A percentile compares a stretch with the other conserved stretches of the same genome.
Conservation (phyloP, 768 basidiomycete genomes). For the Kwoniella dendrophila region DNA sequence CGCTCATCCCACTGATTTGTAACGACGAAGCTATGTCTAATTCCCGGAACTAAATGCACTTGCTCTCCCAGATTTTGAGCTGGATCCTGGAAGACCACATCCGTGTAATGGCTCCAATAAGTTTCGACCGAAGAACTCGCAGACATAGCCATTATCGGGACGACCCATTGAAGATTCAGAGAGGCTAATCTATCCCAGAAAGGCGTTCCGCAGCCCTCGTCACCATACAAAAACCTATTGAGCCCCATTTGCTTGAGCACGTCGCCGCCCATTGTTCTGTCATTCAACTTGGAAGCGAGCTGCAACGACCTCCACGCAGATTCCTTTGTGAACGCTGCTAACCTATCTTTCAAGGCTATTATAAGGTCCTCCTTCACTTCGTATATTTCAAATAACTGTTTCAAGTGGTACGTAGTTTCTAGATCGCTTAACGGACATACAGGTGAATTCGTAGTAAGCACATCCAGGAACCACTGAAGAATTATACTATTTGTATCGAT, state of each 20-base stretch:
- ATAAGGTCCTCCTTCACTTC: not conserved
- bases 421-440: not conserved
- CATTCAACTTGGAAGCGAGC: not conserved
- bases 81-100: no score
- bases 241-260: not conserved
- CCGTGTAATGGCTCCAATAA: no score
- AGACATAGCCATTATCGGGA: not conserved
- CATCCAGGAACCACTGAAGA: not conserved
- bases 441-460: not conserved
- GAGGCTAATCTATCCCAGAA: not conserved
- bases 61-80: no score
- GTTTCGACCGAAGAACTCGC: not conserved
- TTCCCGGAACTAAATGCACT: no score
- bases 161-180: not conserved
- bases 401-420: not conserved
- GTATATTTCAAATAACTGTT: conserved; percentile 1
- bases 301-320: not conserved
- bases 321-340: not conserved
- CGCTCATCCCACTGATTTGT: not conserved
- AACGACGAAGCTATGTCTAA: no score
- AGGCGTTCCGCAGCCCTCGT: not conserved
- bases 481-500: not conserved
- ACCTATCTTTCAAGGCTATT: not conserved
- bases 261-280: not conserved
- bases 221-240: not conserved